phyloP scores from a whole-genome alignment of 495 filamentous ascomycete species.

The Hyaloscypha variabilis region DNA sequence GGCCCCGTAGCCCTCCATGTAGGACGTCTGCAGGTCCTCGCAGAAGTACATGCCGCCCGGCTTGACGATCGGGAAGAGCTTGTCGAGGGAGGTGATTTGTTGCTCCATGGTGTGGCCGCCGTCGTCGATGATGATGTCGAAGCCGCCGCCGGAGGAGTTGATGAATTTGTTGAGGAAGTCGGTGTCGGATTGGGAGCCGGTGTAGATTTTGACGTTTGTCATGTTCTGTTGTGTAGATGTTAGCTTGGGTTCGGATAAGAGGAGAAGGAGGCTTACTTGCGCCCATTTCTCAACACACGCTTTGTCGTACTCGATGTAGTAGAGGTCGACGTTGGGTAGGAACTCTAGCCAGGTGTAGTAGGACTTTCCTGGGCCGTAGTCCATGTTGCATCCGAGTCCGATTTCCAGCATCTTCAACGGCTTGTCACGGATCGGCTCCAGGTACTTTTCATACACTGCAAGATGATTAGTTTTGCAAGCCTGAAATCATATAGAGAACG shows the following conservation, averaged over 20 bases:
- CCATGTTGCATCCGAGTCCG: conserved; percentile 23
- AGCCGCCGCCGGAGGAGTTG: conserved; percentile 12
- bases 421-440: conserved; percentile 21
- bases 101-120: conserved; percentile 23
- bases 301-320: conserved; percentile 25
- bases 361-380: conserved; percentile 20
- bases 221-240: conserved; percentile 13
- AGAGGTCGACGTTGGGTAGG: conserved; percentile 20
- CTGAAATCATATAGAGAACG: not conserved
- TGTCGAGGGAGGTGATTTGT: conserved; percentile 17
- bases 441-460: conserved; percentile 16
- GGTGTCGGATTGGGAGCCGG: conserved; percentile 17
- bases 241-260: not conserved
- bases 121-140: conserved; percentile 26
- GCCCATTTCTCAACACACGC: conserved; percentile 20
- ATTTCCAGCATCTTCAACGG: conserved; percentile 25
- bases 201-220: conserved; percentile 5
- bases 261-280: not conserved
- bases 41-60: conserved; percentile 25
- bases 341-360: conserved; percentile 25
- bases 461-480: not conserved
- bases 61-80: conserved; percentile 10
- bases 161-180: conserved; percentile 20
- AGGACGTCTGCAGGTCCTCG: conserved; percentile 19
- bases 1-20: not conserved